Evolutionary conservation across 306 rosid species (phyloP).

Genomic region (Sechiopsis laciniata): DNA sequence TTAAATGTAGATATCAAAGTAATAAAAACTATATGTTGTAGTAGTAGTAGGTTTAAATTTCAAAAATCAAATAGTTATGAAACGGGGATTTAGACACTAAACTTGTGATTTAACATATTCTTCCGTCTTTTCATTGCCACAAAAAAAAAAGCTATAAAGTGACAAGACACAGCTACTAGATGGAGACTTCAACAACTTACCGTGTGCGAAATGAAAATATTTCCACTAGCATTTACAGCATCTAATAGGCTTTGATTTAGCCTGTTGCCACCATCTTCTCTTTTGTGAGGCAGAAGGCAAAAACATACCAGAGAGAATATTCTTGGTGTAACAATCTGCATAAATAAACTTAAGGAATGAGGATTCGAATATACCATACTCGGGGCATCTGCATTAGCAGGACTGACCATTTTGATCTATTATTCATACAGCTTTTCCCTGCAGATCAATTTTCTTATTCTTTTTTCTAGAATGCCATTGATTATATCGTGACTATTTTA

Average conservation of each 20-base stretch:
- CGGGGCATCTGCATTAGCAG: neutral
- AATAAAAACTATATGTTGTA: too few species aligned
- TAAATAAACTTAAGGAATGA: neutral
- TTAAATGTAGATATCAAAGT: too few species aligned
- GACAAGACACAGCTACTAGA: too few species aligned
- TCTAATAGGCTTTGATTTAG: conserved; percentile 58
- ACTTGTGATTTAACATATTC: too few species aligned
- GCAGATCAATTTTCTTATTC: neutral
- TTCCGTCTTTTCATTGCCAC: too few species aligned
- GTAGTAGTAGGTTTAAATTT: too few species aligned
- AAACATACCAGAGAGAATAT: conserved; percentile 80
- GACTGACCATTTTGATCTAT: neutral
- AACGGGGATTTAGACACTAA: too few species aligned
- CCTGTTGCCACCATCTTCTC: conserved; percentile 43
- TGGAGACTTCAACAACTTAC: too few species aligned
- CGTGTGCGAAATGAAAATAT: conserved; percentile 69
- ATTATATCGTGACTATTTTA: neutral
- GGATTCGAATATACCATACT: neutral
- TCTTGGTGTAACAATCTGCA: conserved; percentile 63
- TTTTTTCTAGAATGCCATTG: neutral
- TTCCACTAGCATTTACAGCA: conserved; percentile 68
- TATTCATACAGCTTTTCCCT: too few species aligned
- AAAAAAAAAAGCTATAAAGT: too few species aligned
- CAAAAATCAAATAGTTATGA: too few species aligned
- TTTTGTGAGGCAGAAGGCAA: conserved; percentile 49